Evolutionary conservation across 257 asterid species (phyloP).

Genomic region (Solanum dulcamara): DNA sequence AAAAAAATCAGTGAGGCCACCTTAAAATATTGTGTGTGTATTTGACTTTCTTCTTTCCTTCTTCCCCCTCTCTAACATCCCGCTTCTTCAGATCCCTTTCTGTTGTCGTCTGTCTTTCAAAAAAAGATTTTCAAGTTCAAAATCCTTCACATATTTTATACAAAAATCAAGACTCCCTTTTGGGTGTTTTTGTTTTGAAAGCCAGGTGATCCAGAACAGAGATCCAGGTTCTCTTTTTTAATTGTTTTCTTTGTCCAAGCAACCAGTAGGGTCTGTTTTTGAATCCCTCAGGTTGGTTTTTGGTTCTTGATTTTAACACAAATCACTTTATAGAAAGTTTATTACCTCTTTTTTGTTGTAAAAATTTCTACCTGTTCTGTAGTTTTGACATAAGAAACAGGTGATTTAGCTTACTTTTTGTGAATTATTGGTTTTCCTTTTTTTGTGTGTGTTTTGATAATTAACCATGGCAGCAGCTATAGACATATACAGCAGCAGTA

Average conservation of each 20-base stretch:
- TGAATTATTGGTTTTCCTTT: neutral
- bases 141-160: neutral
- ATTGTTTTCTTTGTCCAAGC: conserved; percentile 9
- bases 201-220: conserved; percentile 91
- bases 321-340: neutral
- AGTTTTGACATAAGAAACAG: conserved; percentile 30
- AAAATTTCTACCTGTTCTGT: conserved; percentile 18
- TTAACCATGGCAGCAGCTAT: conserved; percentile 53
- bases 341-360: neutral
- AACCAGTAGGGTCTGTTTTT: conserved; percentile 48
- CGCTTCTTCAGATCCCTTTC: conserved; percentile 88
- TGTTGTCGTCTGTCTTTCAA: conserved; percentile 85
- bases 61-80: conserved; percentile 40
- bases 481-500: conserved; percentile 29
- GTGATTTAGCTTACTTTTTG: neutral
- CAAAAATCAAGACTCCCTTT: conserved; percentile 11
- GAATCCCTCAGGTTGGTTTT: conserved; percentile 26
- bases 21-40: conserved; percentile 7
- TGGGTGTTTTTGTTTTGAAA: conserved; percentile 37
- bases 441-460: neutral
- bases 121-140: conserved; percentile 9
- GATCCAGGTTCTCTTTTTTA: conserved; percentile 26
- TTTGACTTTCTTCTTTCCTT: conserved; percentile 10
- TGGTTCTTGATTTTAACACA: neutral
- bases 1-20: conserved; percentile 39